Conservation (phyloP, 2,329 filamentous ascomycete species). For the Fusarium paranaense region DNA sequence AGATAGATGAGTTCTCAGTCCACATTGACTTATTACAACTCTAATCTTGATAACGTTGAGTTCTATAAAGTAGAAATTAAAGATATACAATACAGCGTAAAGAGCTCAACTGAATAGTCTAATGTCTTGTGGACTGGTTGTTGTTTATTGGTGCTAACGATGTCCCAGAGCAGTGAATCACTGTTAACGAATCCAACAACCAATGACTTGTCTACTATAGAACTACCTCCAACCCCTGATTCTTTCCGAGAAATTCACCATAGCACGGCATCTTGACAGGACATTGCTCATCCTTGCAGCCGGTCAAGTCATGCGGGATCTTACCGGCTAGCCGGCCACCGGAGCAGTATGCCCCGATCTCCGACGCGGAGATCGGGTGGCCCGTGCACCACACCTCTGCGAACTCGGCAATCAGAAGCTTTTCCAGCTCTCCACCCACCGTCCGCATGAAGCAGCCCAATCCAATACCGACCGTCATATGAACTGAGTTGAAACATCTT, state of each 20-base stretch:
- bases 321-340: constrained; percentile 5
- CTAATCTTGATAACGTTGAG: neutral
- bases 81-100: neutral
- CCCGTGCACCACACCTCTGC: constrained; percentile 36
- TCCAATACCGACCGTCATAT: constrained; percentile 47
- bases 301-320: neutral
- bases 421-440: constrained; percentile 39
- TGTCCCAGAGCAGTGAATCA: neutral
- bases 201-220: neutral
- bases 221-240: neutral
- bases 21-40: neutral
- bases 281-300: neutral
- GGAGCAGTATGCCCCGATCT: constrained; percentile 29
- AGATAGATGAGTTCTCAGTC: neutral
- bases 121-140: neutral
- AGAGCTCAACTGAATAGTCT: neutral
- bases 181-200: neutral
- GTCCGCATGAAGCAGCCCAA: constrained; percentile 33
- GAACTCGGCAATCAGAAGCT: constrained; percentile 42
- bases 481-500: constrained; percentile 40
- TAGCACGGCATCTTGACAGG: neutral
- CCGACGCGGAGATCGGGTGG: constrained; percentile 36
- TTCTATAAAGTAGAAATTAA: neutral
- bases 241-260: neutral
- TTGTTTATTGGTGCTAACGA: neutral